Base-by-base conservation (phyloP, 108 stramenopile species). In the Nitzschia sp. region DNA sequence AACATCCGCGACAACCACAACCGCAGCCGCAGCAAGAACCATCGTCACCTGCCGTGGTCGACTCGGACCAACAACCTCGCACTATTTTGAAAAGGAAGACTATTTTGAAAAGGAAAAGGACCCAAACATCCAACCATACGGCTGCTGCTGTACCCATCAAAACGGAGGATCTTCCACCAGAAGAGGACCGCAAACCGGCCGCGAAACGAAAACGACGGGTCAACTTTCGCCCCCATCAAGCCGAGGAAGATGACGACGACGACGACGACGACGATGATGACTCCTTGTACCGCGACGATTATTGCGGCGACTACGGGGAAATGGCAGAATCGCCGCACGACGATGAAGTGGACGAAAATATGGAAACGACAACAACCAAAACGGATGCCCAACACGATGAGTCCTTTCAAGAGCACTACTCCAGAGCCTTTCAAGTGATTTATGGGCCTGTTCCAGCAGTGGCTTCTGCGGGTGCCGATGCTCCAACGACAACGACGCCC, bases 241-340 rank as follows among this genome's bases (percentile, higher is more conserved):
- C 6, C 0, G 26, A 1, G 13, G 25, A 5, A 11, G 23, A 41
- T 44, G 38, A 38, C 2, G 41, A 25, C 1, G 60, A 45, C 21
- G 25, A 38, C 48, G 53, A 55, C 36, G 66, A 47, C 19, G 46
- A 69, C 29, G 46, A 58, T 2, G 68, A 58, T 17, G 63, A 48
- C 28, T 29, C 44, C n/a, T 31, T 47, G 29, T 44, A 57, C 58
- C 29, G 31, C 36, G 57, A 69, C 22, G 16, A 50, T 50, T 16
- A 13, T 6, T 41, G 6, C 38, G n/a, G 38, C 38, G 38, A 41
- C 38, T 6, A 41, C 6, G 13, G 38, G 6, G 38, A 41, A 41
- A 41, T 41, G 38, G 9, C 6, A 41, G 9, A 41, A 41, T 9
- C 6, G 13, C 13, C 13, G 9, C 38, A 6, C 13, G 38, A 41